A percentile compares a stretch with the other conserved stretches of the same genome.
phyloP scores from a whole-genome alignment of 768 basidiomycete species.

The Hericium erinaceus region DNA sequence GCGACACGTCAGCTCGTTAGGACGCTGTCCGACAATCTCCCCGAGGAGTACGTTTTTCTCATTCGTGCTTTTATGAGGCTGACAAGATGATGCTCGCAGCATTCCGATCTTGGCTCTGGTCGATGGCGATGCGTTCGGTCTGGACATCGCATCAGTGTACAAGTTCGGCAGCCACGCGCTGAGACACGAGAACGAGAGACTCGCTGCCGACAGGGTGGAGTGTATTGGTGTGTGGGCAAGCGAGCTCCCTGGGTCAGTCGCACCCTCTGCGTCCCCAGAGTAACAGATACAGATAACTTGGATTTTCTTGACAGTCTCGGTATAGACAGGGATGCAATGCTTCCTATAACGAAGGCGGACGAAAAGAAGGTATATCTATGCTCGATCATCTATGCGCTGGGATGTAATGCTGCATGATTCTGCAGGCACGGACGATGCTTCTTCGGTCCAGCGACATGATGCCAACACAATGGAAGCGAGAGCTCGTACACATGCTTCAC shows the following conservation, averaged over 20 bases:
- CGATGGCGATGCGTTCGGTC: slow-evolving; percentile 86
- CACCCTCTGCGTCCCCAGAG: not conserved
- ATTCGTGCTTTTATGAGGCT: not conserved
- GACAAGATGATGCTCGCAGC: slow-evolving; percentile 29
- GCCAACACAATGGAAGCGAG: slow-evolving; percentile 66
- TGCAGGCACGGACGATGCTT: slow-evolving; percentile 58
- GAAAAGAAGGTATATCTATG: too few relatives aligned
- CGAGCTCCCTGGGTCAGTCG: slow-evolving; percentile 53
- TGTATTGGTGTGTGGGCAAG: slow-evolving; percentile 76
- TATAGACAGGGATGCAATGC: slow-evolving; percentile 47
- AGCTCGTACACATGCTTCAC: slow-evolving; percentile 74
- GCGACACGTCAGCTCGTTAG: slow-evolving; percentile 82
- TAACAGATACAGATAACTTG: too few relatives aligned
- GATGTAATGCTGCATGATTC: too few relatives aligned
- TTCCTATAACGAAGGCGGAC: slow-evolving; percentile 65
- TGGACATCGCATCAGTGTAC: slow-evolving; percentile 88
- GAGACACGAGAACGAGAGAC: slow-evolving; percentile 57
- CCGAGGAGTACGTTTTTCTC: slow-evolving; percentile 36
- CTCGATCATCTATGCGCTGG: too few relatives aligned
- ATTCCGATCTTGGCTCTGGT: slow-evolving; percentile 73
- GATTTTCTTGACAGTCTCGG: slow-evolving; percentile 36
- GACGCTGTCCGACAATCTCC: slow-evolving; percentile 58
- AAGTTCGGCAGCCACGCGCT: slow-evolving; percentile 67
- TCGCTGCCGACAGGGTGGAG: slow-evolving; percentile 58
- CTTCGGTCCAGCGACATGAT: slow-evolving; percentile 29